Evolutionary conservation across 495 filamentous ascomycete species (phyloP).

Genomic region (Aspergillus olivimuriae): DNA sequence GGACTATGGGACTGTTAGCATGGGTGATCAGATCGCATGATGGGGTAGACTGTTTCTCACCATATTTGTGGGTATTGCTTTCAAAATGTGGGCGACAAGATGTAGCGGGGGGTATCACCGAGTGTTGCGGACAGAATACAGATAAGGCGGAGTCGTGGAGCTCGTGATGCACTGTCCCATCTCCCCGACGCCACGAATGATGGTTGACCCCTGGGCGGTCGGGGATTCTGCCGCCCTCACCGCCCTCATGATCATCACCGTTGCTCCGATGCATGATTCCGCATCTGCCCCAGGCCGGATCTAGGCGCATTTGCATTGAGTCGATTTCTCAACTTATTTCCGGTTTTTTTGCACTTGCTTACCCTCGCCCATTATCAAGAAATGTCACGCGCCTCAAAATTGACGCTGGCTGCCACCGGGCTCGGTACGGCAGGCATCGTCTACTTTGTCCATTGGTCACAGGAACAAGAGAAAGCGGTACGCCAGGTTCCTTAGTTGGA

Average conservation of each 20-base stretch:
- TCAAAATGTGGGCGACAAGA: background rate
- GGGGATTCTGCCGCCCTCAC: slow-evolving; percentile 27
- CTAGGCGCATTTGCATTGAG: no score
- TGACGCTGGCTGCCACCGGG: slow-evolving; percentile 73
- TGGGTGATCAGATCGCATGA: background rate
- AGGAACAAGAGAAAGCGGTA: slow-evolving; percentile 82
- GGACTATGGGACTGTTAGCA: slow-evolving; percentile 56
- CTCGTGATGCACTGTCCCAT: slow-evolving; percentile 28
- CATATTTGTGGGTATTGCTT: slow-evolving; percentile 33
- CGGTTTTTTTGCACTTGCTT: no score
- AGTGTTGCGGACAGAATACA: slow-evolving; percentile 10
- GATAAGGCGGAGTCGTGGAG: slow-evolving; percentile 19
- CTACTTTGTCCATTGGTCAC: slow-evolving; percentile 81
- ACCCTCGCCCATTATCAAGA: background rate
- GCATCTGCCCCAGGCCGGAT: slow-evolving; percentile 1
- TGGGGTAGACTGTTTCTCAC: slow-evolving; percentile 13
- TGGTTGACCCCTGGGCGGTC: slow-evolving; percentile 29
- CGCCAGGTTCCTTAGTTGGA: slow-evolving; percentile 15
- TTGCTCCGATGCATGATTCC: slow-evolving; percentile 19
- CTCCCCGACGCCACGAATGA: slow-evolving; percentile 33
- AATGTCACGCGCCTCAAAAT: slow-evolving; percentile 88
- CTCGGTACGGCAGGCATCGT: slow-evolving; percentile 71
- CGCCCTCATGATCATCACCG: slow-evolving; percentile 28
- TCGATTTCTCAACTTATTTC: no score
- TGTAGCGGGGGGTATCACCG: no score